Evolutionary conservation across 495 filamentous ascomycete genomes (phyloP), one percentile per base, ranked within the genome.

Genomic region (Aspergillus saccharolyticus): DNA sequence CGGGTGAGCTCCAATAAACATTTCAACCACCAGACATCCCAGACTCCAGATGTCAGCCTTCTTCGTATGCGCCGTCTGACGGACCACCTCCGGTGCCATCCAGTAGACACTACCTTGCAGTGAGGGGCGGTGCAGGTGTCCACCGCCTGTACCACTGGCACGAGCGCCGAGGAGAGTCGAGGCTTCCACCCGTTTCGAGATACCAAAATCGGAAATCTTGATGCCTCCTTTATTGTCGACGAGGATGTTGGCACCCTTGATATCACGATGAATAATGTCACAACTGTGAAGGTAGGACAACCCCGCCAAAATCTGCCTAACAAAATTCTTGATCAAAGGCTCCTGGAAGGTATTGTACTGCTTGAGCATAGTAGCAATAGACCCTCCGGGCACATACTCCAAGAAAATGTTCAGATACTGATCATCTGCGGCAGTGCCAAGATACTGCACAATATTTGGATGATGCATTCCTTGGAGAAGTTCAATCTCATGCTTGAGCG

Each of bases 21-120:
- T 99, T 74, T 99, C 94, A 24, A 99, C 94, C 46, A 99, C 88
- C 18, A 99, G 76, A 71, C 94, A 99, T 20, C 94, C 94, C 33
- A 99, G 80, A 54, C 90, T 95, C 94, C 94, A 99, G 67, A 99
- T 97, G 69, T 99, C 94, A n/a, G 95, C 94, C 74, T 99, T 99
- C 68, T 93, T 91, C 0, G 94, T 97, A 70, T 99, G 96, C 0
- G 90, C 89, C 1, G 93, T 97, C 72, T 97, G 94, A 59, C 91
- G 91, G 52, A 99, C 95, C 28, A 99, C 94, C 73, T 99, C 94
- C 24, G 94, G 94, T 2, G 94, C 94, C 94, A 99, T 99, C 94
- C 94, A 99, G 73, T 97, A 99, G 46, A 99, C 94, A 54, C 90
- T 96, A 25, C 94, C 94, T 65, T 99, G 94, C 14, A 99, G 78